phyloP scores from a whole-genome alignment of 2,329 filamentous ascomycete species.

The Sclerotiophoma versabilis region DNA sequence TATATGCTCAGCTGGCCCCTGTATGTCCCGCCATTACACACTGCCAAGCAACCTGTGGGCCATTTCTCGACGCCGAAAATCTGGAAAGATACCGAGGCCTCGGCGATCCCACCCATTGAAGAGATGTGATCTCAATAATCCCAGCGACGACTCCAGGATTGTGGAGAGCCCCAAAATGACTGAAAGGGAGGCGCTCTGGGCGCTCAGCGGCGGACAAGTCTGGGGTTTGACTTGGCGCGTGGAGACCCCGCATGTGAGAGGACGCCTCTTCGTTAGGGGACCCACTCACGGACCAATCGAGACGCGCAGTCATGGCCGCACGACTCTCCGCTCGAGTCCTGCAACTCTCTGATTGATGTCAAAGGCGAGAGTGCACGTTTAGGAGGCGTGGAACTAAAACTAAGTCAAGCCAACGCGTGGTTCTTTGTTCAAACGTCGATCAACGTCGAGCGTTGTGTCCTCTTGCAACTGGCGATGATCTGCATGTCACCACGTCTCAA shows the following conservation, averaged over 20 bases:
- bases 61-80: conserved; percentile 5
- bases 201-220: conserved; percentile 16
- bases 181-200: conserved; percentile 19
- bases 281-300: conserved; percentile 27
- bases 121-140: conserved; percentile 10
- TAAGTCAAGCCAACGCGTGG: conserved; percentile 8
- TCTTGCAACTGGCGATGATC: conserved; percentile 5
- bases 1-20: conserved; percentile 26
- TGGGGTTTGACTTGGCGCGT: conserved; percentile 37
- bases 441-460: conserved; percentile 1
- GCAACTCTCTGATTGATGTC: conserved; percentile 17
- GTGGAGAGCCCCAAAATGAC: conserved; percentile 20
- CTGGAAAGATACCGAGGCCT: conserved; percentile 39
- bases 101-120: conserved; percentile 16
- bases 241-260: conserved; percentile 38
- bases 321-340: conserved; percentile 9
- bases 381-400: conserved; percentile 5
- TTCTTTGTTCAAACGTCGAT: conserved; percentile 20
- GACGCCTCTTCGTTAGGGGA: conserved; percentile 14
- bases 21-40: conserved; percentile 21
- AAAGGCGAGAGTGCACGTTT: conserved; percentile 15
- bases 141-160: conserved; percentile 10
- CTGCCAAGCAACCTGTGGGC: conserved; percentile 22
- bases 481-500: conserved; percentile 15
- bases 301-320: conserved; percentile 1